These are phyloP conservation scores for Curvularia lunata DNA, from an alignment of 2,329 filamentous ascomycete species.

Conservation along the genomic window DNA sequence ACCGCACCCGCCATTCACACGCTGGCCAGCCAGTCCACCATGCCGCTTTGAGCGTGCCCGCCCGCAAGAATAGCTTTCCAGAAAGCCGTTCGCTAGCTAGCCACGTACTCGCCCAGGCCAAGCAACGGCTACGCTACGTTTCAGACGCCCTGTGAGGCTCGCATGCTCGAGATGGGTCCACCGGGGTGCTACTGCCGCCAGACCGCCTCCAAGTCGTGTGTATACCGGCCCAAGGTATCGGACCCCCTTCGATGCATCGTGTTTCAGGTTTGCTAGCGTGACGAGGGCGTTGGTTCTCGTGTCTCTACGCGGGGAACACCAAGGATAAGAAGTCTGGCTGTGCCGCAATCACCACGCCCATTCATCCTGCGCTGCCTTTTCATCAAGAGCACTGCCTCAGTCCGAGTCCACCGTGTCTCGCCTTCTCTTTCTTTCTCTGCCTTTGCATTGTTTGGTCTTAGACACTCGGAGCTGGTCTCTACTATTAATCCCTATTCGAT, in stretches of 20 bases:
- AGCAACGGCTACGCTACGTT: constrained; percentile 39
- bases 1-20: constrained; percentile 37
- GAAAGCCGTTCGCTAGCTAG: constrained; percentile 34
- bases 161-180: constrained; percentile 31
- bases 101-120: constrained; percentile 41
- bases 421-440: constrained; percentile 28
- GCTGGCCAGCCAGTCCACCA: constrained; percentile 20
- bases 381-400: constrained; percentile 38
- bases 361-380: constrained; percentile 31
- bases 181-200: constrained; percentile 40
- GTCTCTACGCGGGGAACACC: constrained; percentile 34
- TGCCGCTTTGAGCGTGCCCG: constrained; percentile 25
- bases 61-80: constrained; percentile 33
- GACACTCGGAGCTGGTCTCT: constrained; percentile 55
- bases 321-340: constrained; percentile 49
- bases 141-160: constrained; percentile 43
- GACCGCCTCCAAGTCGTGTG: constrained; percentile 21
- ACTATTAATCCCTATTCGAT: constrained; percentile 46
- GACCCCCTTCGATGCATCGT: constrained; percentile 42
- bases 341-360: constrained; percentile 43
- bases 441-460: constrained; percentile 48
- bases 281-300: constrained; percentile 42
- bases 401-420: constrained; percentile 51
- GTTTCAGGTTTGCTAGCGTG: constrained; percentile 51
- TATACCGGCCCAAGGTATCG: constrained; percentile 33